Base-by-base conservation (phyloP, 2,329 filamentous ascomycete species). In the Fusarium mundagurra region DNA sequence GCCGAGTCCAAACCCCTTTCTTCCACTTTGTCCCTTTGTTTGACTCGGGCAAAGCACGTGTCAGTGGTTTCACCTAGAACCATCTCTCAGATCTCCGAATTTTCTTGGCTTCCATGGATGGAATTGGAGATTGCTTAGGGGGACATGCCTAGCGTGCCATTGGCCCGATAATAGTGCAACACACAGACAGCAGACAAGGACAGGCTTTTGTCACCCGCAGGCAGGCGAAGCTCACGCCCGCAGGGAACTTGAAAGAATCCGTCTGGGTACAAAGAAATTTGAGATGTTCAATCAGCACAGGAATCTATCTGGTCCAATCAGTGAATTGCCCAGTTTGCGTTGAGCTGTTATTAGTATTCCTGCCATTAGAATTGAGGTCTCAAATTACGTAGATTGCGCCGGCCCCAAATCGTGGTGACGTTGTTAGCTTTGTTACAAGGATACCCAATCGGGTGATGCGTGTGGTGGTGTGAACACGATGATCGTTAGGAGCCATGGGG, bases 141-240 rank as follows among this genome's bases (percentile, higher is more conserved):
- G 18, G 44, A 8, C 47, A 20, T 66, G 20, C 20, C 38, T 14
- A 41, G 38, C 38, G 38, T 41, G 39, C 34, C 47, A 74, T 74
- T 74, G 72, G 72, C 45, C 41, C 57, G 69, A 75, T 75, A 73
- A 47, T 38, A 64, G 33, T 50, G 43, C 38, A 48, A n/a, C 38
- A 60, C 59, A 50, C 53, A 43, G 41, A 55, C 47, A 57, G 27
- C 29, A 24, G 29, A 64, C 67, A 70, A 55, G 71, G 71, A 66
- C 66, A 70, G 34, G 70, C 50, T 34, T 51, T 47, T 31, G 34
- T 54, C 22, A 43, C 47, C 18, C 63, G 41, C 48, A 65, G 44
- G 41, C 48, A 65, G 44, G 33, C 38, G 48, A 50, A 43, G 24
- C 53, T 34, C 33, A 63, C 33, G 36, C 36, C 34, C 31, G 22